Conservation (phyloP, 345 rosid species). For the Aquilaria yunnanensis region DNA sequence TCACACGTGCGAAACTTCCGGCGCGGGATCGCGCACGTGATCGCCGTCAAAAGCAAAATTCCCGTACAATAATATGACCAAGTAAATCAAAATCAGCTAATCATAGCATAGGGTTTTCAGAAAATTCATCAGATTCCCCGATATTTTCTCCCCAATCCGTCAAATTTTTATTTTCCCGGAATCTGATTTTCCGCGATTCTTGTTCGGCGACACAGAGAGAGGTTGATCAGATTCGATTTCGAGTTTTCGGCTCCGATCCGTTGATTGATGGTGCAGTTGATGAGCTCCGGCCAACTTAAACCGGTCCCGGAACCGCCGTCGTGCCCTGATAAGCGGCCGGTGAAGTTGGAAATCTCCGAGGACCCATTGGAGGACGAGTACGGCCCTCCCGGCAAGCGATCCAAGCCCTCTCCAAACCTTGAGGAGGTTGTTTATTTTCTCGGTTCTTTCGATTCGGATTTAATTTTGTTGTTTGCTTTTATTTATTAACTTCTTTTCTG, state of each 20-base stretch:
- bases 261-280: constrained; percentile 69
- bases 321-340: constrained; percentile 47
- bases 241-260: neutral
- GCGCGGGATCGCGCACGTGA: constrained; percentile 26
- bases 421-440: constrained; percentile 21
- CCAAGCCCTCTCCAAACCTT: constrained; percentile 40
- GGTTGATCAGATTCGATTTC: neutral
- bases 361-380: constrained; percentile 68
- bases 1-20: constrained; percentile 9
- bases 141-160: constrained; percentile 12
- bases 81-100: neutral
- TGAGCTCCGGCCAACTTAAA: constrained; percentile 52
- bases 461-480: neutral
- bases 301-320: constrained; percentile 43
- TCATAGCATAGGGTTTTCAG: constrained; percentile 29
- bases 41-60: constrained; percentile 17
- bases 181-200: neutral
- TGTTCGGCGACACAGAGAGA: neutral
- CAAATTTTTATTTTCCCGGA: neutral
- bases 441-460: constrained; percentile 3
- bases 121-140: constrained; percentile 7
- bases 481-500: neutral
- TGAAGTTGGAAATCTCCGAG: constrained; percentile 78
- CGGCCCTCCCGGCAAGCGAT: constrained; percentile 67
- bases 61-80: neutral